Base-by-base conservation (phyloP, 2,329 filamentous ascomycete genomes). In the Ophiocordyceps sinensis region DNA sequence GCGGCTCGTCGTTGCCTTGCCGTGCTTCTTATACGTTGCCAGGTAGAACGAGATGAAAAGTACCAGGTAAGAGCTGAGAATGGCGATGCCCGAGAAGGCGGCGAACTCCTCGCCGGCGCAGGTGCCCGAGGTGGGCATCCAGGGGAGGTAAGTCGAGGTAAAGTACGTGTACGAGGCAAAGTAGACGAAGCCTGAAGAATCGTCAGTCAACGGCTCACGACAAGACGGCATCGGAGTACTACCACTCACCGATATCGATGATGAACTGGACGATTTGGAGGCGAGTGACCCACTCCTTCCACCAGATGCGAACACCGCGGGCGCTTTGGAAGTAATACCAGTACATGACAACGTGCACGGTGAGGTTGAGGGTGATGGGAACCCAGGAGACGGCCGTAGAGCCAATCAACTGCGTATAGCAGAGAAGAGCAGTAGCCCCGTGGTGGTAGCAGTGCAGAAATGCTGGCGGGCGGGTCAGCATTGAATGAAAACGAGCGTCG, bases 311-410 rank as follows among this genome's bases (percentile, higher is more conserved):
- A 64, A 96, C 78, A 52, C 91, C 91, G 53, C 89, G 87, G 42
- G 89, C 88, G 58, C 85, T 89, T 75, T 96, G 89, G 81, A 96
- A 96, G 77, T 96, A 96, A 79, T 96, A 96, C 88, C 88, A 95
- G 81, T 96, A 96, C 89, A 96, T 96, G 60, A 95, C 84, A 44
- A 96, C 89, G 68, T 96, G 89, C 42, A 96, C 89, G 48, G 77
- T 78, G 58, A 96, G 68, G 75, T 96, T 96, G 54, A 96, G 77
- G 41, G 78, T 82, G 61, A 96, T 96, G 47, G 82, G 80, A 42
- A 94, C 85, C 89, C 89, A 96, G 45, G 88, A 94, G 43, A 96
- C 89, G 36, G 89, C 76, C 37, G 89, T 96, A 57, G 85, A 77
- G 51, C 89, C 89, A 56, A 94, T 82, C 50, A 96, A 78, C 70